Evolutionary conservation across 2,329 filamentous ascomycete species (phyloP).

Genomic region (Alternaria postmessia): DNA sequence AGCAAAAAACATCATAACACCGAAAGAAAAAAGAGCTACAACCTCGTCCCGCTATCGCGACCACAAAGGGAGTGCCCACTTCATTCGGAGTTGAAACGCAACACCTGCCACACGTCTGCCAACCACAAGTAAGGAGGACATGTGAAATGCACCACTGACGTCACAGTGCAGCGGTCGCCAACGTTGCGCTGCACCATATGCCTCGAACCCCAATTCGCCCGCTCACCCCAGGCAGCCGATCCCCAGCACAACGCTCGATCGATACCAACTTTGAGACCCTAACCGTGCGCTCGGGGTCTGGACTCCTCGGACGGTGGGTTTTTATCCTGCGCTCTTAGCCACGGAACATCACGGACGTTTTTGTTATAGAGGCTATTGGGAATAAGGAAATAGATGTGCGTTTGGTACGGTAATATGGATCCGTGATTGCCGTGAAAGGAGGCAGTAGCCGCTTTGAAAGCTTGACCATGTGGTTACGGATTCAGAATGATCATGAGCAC

Average conservation of each 20-base stretch:
- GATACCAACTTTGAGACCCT: conserved; percentile 6
- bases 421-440: conserved; percentile 6
- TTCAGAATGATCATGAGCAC: neutral
- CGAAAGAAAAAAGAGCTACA: neutral
- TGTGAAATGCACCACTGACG: conserved; percentile 14
- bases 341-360: neutral
- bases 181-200: conserved; percentile 12
- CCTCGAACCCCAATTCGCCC: neutral
- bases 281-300: conserved; percentile 1
- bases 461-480: neutral
- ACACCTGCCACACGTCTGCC: neutral
- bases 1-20: neutral
- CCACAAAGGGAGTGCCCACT: neutral
- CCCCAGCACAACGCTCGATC: conserved; percentile 21
- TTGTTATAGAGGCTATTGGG: neutral
- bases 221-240: conserved; percentile 9
- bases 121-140: neutral
- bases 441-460: neutral
- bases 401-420: neutral
- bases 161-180: conserved; percentile 24
- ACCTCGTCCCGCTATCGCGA: neutral
- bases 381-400: conserved; percentile 11
- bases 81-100: neutral
- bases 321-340: neutral
- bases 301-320: neutral